A percentile compares a stretch with the other conserved stretches of the same genome.
Conservation (phyloP, 441 rosid genomes). For the Erodium trifolium region DNA sequence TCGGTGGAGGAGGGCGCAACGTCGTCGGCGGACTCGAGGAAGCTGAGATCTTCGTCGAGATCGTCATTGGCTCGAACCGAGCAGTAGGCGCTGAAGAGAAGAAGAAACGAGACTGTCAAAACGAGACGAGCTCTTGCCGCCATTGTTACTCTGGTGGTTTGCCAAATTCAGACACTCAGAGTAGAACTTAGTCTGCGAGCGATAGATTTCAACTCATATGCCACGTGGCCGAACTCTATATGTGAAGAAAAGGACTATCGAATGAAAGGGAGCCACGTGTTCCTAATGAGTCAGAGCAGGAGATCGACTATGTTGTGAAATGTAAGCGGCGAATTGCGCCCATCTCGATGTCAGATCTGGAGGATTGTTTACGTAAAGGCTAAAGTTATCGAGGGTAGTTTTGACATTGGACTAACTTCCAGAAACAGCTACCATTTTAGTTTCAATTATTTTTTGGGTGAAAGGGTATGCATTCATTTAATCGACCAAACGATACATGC, state of each 20-base stretch:
- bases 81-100: not conserved
- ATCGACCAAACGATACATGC: no score
- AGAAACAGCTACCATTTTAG: no score
- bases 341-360: not conserved
- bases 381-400: not conserved
- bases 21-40: slow-evolving; percentile 1
- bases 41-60: not conserved
- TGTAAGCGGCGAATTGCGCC: not conserved
- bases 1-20: not conserved
- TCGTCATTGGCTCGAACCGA: not conserved
- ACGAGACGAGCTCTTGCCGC: slow-evolving; percentile 1
- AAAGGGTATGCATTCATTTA: no score
- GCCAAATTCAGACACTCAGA: not conserved
- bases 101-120: not conserved
- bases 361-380: not conserved
- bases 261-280: not conserved
- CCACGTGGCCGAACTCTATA: not conserved
- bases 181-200: not conserved
- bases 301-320: not conserved
- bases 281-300: not conserved
- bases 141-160: not conserved
- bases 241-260: not conserved
- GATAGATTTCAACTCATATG: not conserved
- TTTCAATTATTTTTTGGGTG: no score
- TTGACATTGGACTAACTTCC: not conserved